phyloP scores from a whole-genome alignment of 768 basidiomycete species.

The Leccinum subgranulosum region DNA sequence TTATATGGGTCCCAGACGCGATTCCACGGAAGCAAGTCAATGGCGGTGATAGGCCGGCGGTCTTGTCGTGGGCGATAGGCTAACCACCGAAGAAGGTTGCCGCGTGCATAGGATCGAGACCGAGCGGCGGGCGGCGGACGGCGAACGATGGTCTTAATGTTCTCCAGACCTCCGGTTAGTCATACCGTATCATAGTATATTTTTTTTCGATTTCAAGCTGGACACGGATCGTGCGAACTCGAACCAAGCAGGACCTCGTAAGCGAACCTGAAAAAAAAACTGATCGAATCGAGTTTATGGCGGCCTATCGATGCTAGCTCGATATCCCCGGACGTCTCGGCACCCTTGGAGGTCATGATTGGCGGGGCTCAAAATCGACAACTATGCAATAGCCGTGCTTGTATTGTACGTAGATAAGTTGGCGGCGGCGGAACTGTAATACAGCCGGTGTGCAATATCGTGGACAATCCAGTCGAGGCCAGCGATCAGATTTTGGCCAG shows the following conservation, averaged over 20 bases:
- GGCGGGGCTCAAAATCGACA: constrained; percentile 2
- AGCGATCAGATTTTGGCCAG: constrained; percentile 76
- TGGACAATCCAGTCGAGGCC: constrained; percentile 92
- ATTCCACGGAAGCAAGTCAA: constrained; percentile 15
- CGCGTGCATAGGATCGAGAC: constrained; percentile 19
- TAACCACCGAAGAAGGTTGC: constrained; percentile 18
- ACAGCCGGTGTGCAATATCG: constrained; percentile 83
- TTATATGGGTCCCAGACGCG: constrained; percentile 11
- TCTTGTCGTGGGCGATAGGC: constrained; percentile 6
- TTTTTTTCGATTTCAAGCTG: constrained; percentile 9
- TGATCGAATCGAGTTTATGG: constrained; percentile 2
- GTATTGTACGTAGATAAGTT: not conserved
- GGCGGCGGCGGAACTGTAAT: constrained; percentile 58
- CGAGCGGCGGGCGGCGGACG: not conserved
- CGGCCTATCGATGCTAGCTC: constrained; percentile 8
- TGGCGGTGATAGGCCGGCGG: constrained; percentile 29
- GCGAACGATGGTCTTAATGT: constrained; percentile 1
- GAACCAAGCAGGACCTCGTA: constrained; percentile 3
- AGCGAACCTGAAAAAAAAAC: constrained; percentile 8
- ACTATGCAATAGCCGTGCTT: constrained; percentile 2
- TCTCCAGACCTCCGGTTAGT: constrained; percentile 7
- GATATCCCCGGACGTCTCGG: constrained; percentile 8
- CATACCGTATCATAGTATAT: not conserved
- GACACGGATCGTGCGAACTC: constrained; percentile 5
- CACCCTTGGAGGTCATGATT: constrained; percentile 5